Percentiles rank a stretch among this genome's conserved stretches.
Conservation (phyloP, 1,284 basidiomycete species). For the Rhodofomes roseus region DNA sequence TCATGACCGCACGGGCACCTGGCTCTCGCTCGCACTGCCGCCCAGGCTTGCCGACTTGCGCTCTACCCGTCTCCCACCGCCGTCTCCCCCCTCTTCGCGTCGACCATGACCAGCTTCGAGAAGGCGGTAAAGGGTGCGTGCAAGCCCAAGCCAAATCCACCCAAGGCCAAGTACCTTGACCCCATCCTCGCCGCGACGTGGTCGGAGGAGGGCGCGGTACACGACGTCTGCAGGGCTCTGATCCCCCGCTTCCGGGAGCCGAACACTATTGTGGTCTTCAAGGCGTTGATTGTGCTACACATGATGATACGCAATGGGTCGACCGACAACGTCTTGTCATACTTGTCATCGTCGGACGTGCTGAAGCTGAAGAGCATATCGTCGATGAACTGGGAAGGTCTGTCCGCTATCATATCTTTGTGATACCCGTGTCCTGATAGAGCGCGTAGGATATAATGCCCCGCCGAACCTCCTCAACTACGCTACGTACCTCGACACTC, state of each 20-base stretch:
- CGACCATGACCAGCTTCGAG: conserved; percentile 73
- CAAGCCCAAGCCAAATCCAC: conserved; percentile 91
- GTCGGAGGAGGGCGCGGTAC: conserved; percentile 86
- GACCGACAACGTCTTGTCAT: conserved; percentile 86
- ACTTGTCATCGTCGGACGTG: conserved; percentile 77
- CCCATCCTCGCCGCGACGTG: conserved; percentile 94
- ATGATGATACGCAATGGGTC: conserved; percentile 93
- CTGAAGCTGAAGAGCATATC: conserved; percentile 79
- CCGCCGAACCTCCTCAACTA: conserved; percentile 88
- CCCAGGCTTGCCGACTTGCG: not conserved
- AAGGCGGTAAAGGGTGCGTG: conserved; percentile 90
- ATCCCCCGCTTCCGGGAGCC: conserved; percentile 83
- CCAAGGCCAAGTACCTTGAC: conserved; percentile 91
- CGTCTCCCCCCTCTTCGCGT: not conserved
- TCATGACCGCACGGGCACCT: not conserved
- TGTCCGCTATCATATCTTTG: conserved; percentile 14
- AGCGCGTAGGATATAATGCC: conserved; percentile 67
- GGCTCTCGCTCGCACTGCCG: not conserved
- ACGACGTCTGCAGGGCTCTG: conserved; percentile 89
- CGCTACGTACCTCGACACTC: conserved; percentile 84
- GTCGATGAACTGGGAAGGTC: conserved; percentile 79
- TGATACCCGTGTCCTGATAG: conserved; percentile 3
- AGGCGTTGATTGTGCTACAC: conserved; percentile 92
- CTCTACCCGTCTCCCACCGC: conserved; percentile 3
- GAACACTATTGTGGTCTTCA: conserved; percentile 93